Conservation (phyloP, 2,329 filamentous ascomycete genomes). For the Karstenula rhodostoma region DNA sequence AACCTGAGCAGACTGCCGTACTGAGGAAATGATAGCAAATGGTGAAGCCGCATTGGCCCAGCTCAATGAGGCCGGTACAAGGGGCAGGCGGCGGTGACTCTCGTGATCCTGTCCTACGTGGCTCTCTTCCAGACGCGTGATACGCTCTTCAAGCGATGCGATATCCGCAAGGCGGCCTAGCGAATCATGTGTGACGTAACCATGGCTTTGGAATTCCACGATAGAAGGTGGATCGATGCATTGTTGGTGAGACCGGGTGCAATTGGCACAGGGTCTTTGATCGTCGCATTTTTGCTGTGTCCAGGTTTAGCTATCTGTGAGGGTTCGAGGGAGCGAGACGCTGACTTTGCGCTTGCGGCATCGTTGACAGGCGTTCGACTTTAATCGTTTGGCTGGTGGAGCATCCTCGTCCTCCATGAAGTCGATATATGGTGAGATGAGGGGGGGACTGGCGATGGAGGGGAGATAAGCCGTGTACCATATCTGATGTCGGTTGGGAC, state of each 20-base stretch:
- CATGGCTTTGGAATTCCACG: neutral
- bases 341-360: slow-evolving; percentile 2
- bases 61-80: neutral
- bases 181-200: neutral
- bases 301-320: neutral
- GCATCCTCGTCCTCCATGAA: slow-evolving; percentile 1
- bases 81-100: neutral
- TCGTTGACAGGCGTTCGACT: neutral
- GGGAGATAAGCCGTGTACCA: neutral
- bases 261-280: neutral
- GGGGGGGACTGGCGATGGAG: neutral
- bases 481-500: neutral
- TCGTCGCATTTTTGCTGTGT: slow-evolving; percentile 1
- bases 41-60: neutral
- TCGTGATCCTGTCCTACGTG: neutral
- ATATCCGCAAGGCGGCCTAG: neutral
- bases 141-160: neutral
- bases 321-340: neutral
- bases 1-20: neutral
- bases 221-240: neutral
- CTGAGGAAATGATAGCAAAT: neutral
- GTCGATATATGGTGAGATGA: neutral
- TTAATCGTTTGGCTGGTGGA: neutral
- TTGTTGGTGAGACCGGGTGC: neutral
- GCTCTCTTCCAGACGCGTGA: neutral